Percentiles rank a stretch among this genome's conserved stretches.
These are phyloP conservation scores for Sporisorium exsertum DNA, from an alignment of 1,284 basidiomycete genomes.

Conservation along the genomic window DNA sequence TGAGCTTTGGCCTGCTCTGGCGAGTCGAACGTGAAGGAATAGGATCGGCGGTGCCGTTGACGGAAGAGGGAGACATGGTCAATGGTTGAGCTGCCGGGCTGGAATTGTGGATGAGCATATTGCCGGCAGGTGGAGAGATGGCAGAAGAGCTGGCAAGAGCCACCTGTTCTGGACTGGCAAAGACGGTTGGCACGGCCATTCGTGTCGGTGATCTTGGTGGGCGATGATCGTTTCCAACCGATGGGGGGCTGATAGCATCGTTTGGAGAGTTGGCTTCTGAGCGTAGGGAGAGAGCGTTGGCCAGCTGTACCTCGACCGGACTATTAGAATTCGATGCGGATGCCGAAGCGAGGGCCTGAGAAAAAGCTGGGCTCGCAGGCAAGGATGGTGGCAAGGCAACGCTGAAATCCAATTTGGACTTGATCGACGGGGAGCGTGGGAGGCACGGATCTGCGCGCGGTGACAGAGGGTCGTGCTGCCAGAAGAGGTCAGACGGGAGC, in stretches of 20 bases:
- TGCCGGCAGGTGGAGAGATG: not conserved
- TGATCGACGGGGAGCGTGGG: conserved; percentile 19
- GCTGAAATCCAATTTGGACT: conserved; percentile 11
- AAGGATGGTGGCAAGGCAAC: conserved; percentile 19
- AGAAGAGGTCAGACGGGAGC: conserved; percentile 21
- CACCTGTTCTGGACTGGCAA: conserved; percentile 9
- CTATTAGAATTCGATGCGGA: not conserved
- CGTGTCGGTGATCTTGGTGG: not conserved
- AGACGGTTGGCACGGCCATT: not conserved
- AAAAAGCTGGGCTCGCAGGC: conserved; percentile 5
- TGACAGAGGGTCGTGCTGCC: conserved; percentile 11
- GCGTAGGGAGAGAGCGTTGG: conserved; percentile 13
- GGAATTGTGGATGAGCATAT: not conserved
- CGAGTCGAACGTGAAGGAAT: conserved; percentile 5
- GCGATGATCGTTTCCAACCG: not conserved
- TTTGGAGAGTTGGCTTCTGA: conserved; percentile 20
- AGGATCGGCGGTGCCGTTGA: not conserved
- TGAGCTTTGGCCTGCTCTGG: conserved; percentile 31
- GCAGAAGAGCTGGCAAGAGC: not conserved
- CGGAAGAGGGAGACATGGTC: conserved; percentile 4
- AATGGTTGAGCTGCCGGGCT: conserved; percentile 1
- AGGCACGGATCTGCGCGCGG: conserved; percentile 2
- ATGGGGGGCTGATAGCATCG: conserved; percentile 1
- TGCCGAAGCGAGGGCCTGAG: conserved; percentile 6
- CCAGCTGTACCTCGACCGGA: not conserved